phyloP scores from a whole-genome alignment of 2,329 filamentous ascomycete species.

The Alternaria alternata region DNA sequence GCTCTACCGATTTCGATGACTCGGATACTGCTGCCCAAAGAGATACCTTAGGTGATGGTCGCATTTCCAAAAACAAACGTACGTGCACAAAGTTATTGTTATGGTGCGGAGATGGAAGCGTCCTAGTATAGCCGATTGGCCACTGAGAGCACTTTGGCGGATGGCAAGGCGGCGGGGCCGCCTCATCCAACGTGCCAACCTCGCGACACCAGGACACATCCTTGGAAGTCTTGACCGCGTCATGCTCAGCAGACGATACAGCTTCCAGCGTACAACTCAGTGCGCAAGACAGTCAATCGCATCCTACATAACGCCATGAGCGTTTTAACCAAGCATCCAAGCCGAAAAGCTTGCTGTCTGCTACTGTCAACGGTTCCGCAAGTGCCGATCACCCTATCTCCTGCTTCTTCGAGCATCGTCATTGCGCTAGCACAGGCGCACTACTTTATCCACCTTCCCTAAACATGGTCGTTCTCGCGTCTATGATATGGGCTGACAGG shows the following conservation, averaged over 20 bases:
- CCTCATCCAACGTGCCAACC: slow-evolving; percentile 1
- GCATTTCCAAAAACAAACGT: background rate
- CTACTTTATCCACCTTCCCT: slow-evolving; percentile 39
- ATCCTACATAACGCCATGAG: background rate
- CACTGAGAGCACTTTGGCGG: background rate
- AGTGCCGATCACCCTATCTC: slow-evolving; percentile 31
- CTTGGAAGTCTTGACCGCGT: background rate
- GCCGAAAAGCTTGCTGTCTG: slow-evolving; percentile 20
- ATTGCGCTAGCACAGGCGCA: slow-evolving; percentile 16
- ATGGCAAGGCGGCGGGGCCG: background rate
- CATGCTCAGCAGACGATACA: background rate
- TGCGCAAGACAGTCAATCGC: background rate
- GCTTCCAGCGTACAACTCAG: background rate
- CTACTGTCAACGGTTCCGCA: slow-evolving; percentile 18
- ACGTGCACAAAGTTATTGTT: background rate
- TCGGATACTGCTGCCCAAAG: background rate
- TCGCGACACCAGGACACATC: background rate
- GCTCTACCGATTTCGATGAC: background rate
- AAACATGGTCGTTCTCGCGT: slow-evolving; percentile 24
- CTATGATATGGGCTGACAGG: slow-evolving; percentile 16
- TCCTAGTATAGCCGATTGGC: background rate
- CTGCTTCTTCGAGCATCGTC: slow-evolving; percentile 35
- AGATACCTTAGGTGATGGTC: background rate
- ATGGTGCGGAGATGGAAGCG: background rate
- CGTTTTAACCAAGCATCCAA: slow-evolving; percentile 1